These are phyloP conservation scores for Colletotrichum sp. DNA, from an alignment of 2,329 filamentous ascomycete species.

Conservation along the genomic window DNA sequence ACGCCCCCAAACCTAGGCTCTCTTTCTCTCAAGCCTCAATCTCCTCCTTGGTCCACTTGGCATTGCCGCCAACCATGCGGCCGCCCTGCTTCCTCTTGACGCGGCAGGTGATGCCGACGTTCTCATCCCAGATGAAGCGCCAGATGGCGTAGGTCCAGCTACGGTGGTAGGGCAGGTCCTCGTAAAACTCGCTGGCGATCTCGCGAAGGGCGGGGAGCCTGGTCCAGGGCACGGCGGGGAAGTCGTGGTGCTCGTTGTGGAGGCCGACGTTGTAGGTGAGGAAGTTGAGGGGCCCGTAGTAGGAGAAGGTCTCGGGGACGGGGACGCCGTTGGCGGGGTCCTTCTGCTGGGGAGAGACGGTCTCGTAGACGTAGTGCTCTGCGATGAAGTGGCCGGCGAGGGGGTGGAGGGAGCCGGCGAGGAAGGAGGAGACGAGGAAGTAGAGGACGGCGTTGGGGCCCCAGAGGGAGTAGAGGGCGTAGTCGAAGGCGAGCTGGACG, in stretches of 20 bases:
- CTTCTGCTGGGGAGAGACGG: constrained; percentile 57
- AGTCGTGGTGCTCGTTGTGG: constrained; percentile 99
- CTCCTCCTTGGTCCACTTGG: constrained; percentile 70
- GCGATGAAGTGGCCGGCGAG: constrained; percentile 98
- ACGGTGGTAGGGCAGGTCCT: constrained; percentile 81
- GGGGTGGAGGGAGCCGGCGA: constrained; percentile 92
- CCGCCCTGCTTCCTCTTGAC: constrained; percentile 89
- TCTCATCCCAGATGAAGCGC: constrained; percentile 92
- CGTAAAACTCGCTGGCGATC: constrained; percentile 91
- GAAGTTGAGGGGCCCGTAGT: constrained; percentile 92
- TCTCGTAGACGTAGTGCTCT: constrained; percentile 88
- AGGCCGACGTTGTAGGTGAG: constrained; percentile 97
- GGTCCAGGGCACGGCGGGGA: constrained; percentile 96
- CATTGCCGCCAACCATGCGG: constrained; percentile 57
- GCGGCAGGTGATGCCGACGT: constrained; percentile 87
- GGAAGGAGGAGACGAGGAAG: constrained; percentile 86
- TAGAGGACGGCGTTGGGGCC: constrained; percentile 76
- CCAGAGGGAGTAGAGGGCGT: constrained; percentile 63
- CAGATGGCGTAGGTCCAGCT: constrained; percentile 95
- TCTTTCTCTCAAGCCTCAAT: constrained; percentile 61
- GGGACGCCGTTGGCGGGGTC: constrained; percentile 66
- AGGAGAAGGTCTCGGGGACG: constrained; percentile 93
- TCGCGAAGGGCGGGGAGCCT: constrained; percentile 76
- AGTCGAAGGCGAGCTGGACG: constrained; percentile 81
- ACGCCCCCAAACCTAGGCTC: neutral